Conservation (phyloP, 257 asterid species). For the Parsonsia alboflavescens region DNA sequence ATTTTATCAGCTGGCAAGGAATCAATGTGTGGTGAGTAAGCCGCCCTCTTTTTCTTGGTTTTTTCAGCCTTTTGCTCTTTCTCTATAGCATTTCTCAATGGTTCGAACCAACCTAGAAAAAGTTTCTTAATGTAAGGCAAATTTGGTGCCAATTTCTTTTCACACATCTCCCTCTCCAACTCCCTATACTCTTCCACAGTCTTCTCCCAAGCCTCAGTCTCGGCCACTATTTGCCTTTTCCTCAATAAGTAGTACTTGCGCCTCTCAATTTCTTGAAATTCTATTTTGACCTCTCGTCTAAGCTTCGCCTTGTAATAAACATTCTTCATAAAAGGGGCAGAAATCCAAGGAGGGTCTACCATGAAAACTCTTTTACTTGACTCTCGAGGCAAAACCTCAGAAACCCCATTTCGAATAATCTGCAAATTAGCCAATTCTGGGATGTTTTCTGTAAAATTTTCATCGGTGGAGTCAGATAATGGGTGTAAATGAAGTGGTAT, state of each 20-base stretch:
- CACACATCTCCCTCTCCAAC: slow-evolving; percentile 90
- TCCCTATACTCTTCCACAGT: slow-evolving; percentile 83
- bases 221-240: slow-evolving; percentile 75
- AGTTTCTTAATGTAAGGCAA: slow-evolving; percentile 79
- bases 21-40: slow-evolving; percentile 65
- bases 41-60: slow-evolving; percentile 55
- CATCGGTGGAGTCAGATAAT: slow-evolving; percentile 53
- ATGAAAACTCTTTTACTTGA: slow-evolving; percentile 50
- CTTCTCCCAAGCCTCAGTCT: slow-evolving; percentile 94
- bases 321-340: slow-evolving; percentile 63
- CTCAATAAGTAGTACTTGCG: slow-evolving; percentile 56
- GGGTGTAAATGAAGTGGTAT: slow-evolving; percentile 48
- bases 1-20: slow-evolving; percentile 84
- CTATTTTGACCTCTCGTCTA: slow-evolving; percentile 48
- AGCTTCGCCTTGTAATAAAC: slow-evolving; percentile 48
- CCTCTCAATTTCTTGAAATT: slow-evolving; percentile 69
- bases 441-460: slow-evolving; percentile 28
- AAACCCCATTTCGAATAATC: slow-evolving; percentile 36
- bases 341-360: slow-evolving; percentile 86
- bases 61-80: slow-evolving; percentile 58
- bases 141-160: slow-evolving; percentile 84
- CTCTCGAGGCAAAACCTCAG: slow-evolving; percentile 25
- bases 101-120: slow-evolving; percentile 91
- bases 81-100: slow-evolving; percentile 68
- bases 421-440: slow-evolving; percentile 16